A percentile compares a stretch with the other conserved stretches of the same genome.
Evolutionary conservation across 179 eudicot genomes (phyloP).

Genomic region (Pouteria campechiana): DNA sequence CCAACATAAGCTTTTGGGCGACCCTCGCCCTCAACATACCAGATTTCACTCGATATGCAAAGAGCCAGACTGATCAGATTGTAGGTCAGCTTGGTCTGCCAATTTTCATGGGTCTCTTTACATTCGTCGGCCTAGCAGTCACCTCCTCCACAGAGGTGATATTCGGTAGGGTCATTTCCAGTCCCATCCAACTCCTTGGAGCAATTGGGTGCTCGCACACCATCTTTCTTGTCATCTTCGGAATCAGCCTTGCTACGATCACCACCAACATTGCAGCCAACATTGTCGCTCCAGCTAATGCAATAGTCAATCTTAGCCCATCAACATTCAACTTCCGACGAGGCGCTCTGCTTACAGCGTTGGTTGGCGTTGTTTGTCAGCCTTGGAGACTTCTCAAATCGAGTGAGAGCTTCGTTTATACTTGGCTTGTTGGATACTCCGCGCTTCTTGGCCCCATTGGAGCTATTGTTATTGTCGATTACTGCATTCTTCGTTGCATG

Average conservation of each 20-base stretch:
- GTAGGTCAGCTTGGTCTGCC: conserved; percentile 83
- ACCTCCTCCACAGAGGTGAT: conserved; percentile 76
- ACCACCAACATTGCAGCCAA: conserved; percentile 98
- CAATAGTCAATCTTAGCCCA: conserved; percentile 84
- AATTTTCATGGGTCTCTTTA: conserved; percentile 88
- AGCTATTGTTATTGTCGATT: conserved; percentile 69
- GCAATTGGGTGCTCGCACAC: conserved; percentile 67
- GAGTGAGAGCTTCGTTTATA: conserved; percentile 92
- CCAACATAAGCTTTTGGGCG: conserved; percentile 95
- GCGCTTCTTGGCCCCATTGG: conserved; percentile 92
- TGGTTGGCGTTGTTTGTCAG: conserved; percentile 80
- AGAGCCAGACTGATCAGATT: conserved; percentile 63
- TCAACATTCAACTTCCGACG: conserved; percentile 58
- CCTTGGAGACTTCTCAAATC: conserved; percentile 93
- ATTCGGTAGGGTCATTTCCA: conserved; percentile 68
- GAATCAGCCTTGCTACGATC: conserved; percentile 80
- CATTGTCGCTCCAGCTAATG: conserved; percentile 96
- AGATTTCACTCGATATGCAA: conserved; percentile 89
- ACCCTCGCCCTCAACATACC: conserved; percentile 86
- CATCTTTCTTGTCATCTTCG: conserved; percentile 48
- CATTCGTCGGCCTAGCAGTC: conserved; percentile 89
- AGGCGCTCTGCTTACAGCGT: conserved; percentile 81
- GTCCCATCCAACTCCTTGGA: conserved; percentile 71
- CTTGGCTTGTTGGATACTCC: conserved; percentile 94
- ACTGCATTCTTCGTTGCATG: conserved; percentile 45